Conservation (phyloP, 192 early-diverging fungal species). For the Geranomyces michiganensis region DNA sequence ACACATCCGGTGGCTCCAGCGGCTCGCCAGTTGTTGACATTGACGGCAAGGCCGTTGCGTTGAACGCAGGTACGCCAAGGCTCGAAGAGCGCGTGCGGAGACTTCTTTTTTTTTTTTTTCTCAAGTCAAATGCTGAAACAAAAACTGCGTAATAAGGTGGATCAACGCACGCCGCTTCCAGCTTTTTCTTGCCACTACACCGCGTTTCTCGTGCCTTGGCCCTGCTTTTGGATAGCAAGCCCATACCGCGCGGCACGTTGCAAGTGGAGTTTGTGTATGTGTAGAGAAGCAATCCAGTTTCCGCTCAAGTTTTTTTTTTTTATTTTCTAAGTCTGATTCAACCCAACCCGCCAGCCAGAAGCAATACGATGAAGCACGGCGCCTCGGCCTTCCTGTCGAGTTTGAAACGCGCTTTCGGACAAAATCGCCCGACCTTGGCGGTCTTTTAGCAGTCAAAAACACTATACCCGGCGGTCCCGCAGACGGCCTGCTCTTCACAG, state of each 20-base stretch:
- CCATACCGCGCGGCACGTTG: slow-evolving; percentile 29
- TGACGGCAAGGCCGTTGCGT: slow-evolving; percentile 71
- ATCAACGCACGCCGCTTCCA: slow-evolving; percentile 66
- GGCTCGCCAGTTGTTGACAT: slow-evolving; percentile 81
- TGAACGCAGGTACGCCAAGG: slow-evolving; percentile 54
- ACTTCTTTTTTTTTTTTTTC: no score
- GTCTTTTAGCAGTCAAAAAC: slow-evolving; percentile 70
- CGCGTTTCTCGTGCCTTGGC: slow-evolving; percentile 39
- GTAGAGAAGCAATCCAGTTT: not conserved
- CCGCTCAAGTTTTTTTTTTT: not conserved
- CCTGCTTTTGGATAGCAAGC: slow-evolving; percentile 22
- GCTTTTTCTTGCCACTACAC: slow-evolving; percentile 77
- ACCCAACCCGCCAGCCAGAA: slow-evolving; percentile 11
- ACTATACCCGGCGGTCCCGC: slow-evolving; percentile 64
- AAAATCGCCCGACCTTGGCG: slow-evolving; percentile 62
- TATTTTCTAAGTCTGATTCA: not conserved
- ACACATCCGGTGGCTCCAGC: slow-evolving; percentile 72
- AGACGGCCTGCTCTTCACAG: slow-evolving; percentile 53
- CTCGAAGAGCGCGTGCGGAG: no score
- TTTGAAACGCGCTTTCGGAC: slow-evolving; percentile 64
- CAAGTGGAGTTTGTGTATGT: slow-evolving; percentile 35
- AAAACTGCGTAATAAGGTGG: slow-evolving; percentile 53
- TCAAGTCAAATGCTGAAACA: no score
- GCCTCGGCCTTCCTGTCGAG: slow-evolving; percentile 63
- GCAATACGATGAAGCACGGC: slow-evolving; percentile 50